These are phyloP conservation scores for Fonsecaea nubica DNA, from an alignment of 2,329 filamentous ascomycete genomes.

Conservation along the genomic window DNA sequence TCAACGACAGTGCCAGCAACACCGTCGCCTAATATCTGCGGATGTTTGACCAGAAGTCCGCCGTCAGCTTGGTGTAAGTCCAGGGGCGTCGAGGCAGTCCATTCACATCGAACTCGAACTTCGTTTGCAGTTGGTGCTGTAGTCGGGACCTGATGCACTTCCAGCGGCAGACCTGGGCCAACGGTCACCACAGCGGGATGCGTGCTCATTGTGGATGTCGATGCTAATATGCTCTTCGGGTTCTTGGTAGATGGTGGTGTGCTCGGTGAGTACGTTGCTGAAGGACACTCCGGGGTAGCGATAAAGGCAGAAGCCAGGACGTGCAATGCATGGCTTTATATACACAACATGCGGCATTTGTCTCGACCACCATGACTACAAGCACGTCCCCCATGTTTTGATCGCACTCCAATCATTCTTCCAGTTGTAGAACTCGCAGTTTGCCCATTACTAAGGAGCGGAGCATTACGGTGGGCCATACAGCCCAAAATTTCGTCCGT, in stretches of 20 bases:
- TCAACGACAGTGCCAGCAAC: slow-evolving; percentile 61
- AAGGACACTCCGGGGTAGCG: not conserved
- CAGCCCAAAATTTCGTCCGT: slow-evolving; percentile 27
- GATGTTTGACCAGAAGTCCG: slow-evolving; percentile 60
- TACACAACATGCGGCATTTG: not conserved
- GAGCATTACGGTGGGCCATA: slow-evolving; percentile 18
- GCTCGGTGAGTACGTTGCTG: not conserved
- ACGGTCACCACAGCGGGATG: slow-evolving; percentile 53
- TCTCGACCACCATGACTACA: not conserved
- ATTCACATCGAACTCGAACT: slow-evolving; percentile 62
- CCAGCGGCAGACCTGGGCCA: slow-evolving; percentile 46
- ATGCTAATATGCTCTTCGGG: not conserved
- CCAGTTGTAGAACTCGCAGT: not conserved
- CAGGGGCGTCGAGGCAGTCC: slow-evolving; percentile 66
- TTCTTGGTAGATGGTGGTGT: not conserved
- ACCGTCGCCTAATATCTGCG: slow-evolving; percentile 60
- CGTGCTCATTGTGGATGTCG: slow-evolving; percentile 41
- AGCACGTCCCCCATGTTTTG: not conserved
- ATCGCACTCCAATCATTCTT: not conserved
- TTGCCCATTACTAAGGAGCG: slow-evolving; percentile 17
- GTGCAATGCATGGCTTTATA: not conserved
- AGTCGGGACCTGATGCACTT: slow-evolving; percentile 47
- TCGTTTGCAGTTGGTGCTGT: slow-evolving; percentile 50
- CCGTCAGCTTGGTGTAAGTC: slow-evolving; percentile 69
- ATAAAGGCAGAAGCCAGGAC: not conserved